Percentiles rank a stretch among this genome's conserved stretches.
Conservation (phyloP, 1,284 basidiomycete genomes). For the Trichosporon asahii region DNA sequence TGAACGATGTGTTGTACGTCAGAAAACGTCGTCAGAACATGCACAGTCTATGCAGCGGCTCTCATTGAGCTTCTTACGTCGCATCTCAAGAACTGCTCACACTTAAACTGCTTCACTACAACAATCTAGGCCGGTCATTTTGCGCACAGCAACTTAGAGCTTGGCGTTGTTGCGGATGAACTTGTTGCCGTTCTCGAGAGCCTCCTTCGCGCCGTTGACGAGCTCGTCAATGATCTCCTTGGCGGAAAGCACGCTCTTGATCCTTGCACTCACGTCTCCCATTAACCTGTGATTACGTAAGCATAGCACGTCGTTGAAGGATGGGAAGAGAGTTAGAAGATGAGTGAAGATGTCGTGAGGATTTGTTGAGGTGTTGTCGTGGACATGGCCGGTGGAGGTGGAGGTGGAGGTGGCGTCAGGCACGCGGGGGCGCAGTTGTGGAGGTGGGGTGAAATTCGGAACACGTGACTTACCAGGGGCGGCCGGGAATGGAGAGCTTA, state of each 20-base stretch:
- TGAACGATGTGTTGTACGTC: no score
- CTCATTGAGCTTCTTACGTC: background rate
- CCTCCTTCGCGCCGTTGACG: constrained; percentile 48
- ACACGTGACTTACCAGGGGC: constrained; percentile 18
- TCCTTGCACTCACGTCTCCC: constrained; percentile 71
- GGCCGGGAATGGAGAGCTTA: constrained; percentile 24
- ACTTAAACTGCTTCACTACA: background rate
- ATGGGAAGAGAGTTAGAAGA: background rate
- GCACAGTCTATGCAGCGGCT: no score
- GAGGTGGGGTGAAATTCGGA: background rate
- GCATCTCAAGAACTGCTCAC: background rate
- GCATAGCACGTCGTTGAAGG: background rate
- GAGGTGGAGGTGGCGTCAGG: background rate
- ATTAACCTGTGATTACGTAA: constrained; percentile 58
- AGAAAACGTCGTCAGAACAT: no score
- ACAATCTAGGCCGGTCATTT: background rate
- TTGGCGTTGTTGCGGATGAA: background rate
- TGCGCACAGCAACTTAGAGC: background rate
- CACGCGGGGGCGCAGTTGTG: background rate
- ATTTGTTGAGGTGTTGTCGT: background rate
- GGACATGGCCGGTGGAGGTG: background rate
- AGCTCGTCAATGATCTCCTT: constrained; percentile 76
- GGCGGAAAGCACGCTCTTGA: constrained; percentile 72
- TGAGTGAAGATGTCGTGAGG: background rate
- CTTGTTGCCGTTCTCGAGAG: constrained; percentile 32